phyloP scores from a whole-genome alignment of 495 filamentous ascomycete species.

The Baudoinia panamericana region DNA sequence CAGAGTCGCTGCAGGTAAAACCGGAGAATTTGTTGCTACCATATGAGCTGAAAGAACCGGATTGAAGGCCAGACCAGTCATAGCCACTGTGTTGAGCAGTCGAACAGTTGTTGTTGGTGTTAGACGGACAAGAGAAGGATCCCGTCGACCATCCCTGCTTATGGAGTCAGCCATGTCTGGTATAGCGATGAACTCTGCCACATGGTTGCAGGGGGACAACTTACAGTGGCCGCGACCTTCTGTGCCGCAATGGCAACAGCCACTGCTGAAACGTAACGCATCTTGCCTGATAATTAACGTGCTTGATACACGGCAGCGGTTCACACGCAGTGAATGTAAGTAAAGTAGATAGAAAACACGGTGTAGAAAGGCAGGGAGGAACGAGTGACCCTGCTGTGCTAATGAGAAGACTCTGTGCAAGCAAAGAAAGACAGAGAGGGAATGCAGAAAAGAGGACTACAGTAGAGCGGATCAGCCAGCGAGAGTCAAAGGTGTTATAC shows the following conservation, averaged over 20 bases:
- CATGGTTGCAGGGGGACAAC: no score
- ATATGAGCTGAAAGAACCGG: conserved; percentile 54
- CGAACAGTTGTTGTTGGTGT: conserved; percentile 66
- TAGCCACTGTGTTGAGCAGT: conserved; percentile 52
- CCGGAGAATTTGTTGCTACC: conserved; percentile 59
- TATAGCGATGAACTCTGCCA: conserved; percentile 19
- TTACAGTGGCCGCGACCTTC: conserved; percentile 45
- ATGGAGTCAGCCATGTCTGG: no score
- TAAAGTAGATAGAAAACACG: conserved; percentile 7
- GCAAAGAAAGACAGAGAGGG: conserved; percentile 5
- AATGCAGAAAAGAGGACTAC: not conserved
- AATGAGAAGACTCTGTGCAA: conserved; percentile 5
- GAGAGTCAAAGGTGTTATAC: no score
- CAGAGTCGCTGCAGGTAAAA: conserved; percentile 49
- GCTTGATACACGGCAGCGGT: no score
- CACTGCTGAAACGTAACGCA: conserved; percentile 32
- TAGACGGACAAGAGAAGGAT: conserved; percentile 52
- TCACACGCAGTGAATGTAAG: conserved; percentile 19
- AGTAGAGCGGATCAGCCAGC: no score
- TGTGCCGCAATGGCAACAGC: conserved; percentile 43
- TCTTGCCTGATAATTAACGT: no score
- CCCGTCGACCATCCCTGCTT: not conserved
- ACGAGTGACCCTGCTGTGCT: conserved; percentile 20
- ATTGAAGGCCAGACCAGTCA: conserved; percentile 50
- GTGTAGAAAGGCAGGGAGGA: conserved; percentile 16